Evolutionary conservation across 1,284 basidiomycete genomes (phyloP).

Genomic region (Fomitopsis schrenkii): DNA sequence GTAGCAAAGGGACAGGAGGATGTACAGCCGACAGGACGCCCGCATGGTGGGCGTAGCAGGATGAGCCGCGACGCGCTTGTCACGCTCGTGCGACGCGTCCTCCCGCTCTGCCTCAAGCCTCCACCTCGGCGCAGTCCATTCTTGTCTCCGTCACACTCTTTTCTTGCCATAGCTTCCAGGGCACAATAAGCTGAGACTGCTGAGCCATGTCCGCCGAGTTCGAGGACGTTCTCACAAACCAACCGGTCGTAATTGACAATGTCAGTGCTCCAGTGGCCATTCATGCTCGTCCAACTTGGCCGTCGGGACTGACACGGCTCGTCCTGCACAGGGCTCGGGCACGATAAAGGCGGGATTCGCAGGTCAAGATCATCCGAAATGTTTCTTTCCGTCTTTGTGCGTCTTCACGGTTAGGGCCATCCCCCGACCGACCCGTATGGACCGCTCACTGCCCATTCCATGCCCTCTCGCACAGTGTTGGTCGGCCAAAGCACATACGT

Average conservation of each 20-base stretch:
- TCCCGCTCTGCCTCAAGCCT: background rate
- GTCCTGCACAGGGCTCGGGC: slow-evolving; percentile 75
- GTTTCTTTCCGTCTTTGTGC: slow-evolving; percentile 97
- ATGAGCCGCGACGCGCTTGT: slow-evolving; percentile 4
- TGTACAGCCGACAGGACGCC: slow-evolving; percentile 1
- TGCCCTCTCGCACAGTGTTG: slow-evolving; percentile 57
- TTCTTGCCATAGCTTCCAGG: background rate
- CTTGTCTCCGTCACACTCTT: background rate
- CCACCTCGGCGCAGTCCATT: background rate
- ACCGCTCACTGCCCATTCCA: slow-evolving; percentile 16
- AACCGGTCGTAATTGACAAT: slow-evolving; percentile 96
- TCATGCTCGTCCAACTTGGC: slow-evolving; percentile 3
- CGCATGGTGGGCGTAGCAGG: slow-evolving; percentile 1
- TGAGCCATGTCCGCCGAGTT: slow-evolving; percentile 69
- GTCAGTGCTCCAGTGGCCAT: slow-evolving; percentile 42
- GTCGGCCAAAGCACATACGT: slow-evolving; percentile 91
- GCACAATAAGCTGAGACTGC: background rate
- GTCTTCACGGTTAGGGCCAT: slow-evolving; percentile 43
- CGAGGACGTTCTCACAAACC: slow-evolving; percentile 89
- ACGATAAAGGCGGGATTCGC: slow-evolving; percentile 98
- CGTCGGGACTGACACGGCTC: slow-evolving; percentile 1
- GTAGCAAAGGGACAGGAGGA: slow-evolving; percentile 9
- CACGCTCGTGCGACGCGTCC: background rate
- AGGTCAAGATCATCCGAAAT: slow-evolving; percentile 96
- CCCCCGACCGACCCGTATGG: slow-evolving; percentile 22